Base-by-base conservation (phyloP, 73 alveolate species). In the Paramecium sexaurelia region DNA sequence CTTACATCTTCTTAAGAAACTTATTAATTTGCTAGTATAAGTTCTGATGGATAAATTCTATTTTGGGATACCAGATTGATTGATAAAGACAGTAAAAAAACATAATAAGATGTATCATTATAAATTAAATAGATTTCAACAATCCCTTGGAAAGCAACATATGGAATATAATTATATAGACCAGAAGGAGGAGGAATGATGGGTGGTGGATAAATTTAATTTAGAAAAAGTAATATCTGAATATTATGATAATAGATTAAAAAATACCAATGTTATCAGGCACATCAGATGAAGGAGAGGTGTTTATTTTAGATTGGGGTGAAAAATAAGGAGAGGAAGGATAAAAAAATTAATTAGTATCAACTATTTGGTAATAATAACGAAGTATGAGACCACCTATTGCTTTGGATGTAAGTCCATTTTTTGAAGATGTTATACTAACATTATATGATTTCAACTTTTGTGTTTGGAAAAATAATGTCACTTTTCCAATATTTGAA, bases 381-480 rank as follows among this genome's bases (percentile, higher is more conserved):
- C 88, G 98, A 90, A 84, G 94, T 89, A 96, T 91, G 85, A 95
- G 99, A 85, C 99, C 99, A 32, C 96, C 97, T 19, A 92, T 96
- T 56, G 96, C 98, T 33, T 92, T 98, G 67, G 98, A 98, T 85
- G 92, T 92, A 55, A 95, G 99, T 15, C 99, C 99, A 35, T 97
- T 97, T 92, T 98, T 95, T 85, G 95, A 92, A 11, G 99, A 98
- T 92, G 84, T 98, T 24, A 57, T 98, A 20, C 92, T 98, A 27
- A 98, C 99, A 15, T 97, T 98, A 3, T 99, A 98, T 93, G 99
- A 98, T 91, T 98, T 97, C 92, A 96, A 98, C 87, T 98, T 98
- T 95, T 96, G 98, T 55, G 96, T 98, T 55, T 98, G 99, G 99
- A 97, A 96, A 27, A 95, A 92, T 47, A 96, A 95, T 69, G 95